Conservation (phyloP, 2,329 filamentous ascomycete genomes). For the Seiridium unicorne region DNA sequence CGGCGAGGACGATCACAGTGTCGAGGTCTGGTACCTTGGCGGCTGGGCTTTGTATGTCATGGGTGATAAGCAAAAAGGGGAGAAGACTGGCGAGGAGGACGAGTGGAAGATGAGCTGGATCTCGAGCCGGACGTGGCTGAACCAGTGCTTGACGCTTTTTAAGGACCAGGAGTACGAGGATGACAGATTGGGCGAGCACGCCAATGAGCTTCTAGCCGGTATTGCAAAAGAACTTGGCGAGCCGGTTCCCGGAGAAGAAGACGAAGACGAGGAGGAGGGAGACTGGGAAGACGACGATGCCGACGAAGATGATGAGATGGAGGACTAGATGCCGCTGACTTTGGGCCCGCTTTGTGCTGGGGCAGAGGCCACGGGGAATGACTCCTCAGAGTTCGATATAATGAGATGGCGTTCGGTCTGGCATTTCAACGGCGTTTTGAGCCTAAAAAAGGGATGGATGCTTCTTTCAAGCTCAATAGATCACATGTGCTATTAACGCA, state of each 20-base stretch:
- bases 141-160: constrained; percentile 79
- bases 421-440: constrained; percentile 1
- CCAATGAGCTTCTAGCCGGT: constrained; percentile 64
- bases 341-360: background rate
- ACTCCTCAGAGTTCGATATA: background rate
- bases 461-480: background rate
- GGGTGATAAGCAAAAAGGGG: constrained; percentile 63
- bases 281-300: constrained; percentile 33
- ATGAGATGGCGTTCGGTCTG: constrained; percentile 3
- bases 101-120: constrained; percentile 63
- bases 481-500: background rate
- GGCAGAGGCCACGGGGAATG: background rate
- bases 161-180: constrained; percentile 80
- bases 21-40: constrained; percentile 95
- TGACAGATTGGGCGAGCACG: constrained; percentile 72
- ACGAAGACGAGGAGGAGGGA: constrained; percentile 41
- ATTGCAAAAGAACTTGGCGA: constrained; percentile 64
- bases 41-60: constrained; percentile 88
- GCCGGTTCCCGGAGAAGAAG: constrained; percentile 41
- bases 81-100: constrained; percentile 42
- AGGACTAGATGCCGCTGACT: constrained; percentile 24
- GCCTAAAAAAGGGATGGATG: background rate
- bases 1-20: constrained; percentile 86
- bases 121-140: constrained; percentile 79
- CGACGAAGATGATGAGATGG: constrained; percentile 53